These are phyloP conservation scores for Fagopyrum tataricum DNA, from an alignment of 148 eudicot genomes.

Conservation along the genomic window DNA sequence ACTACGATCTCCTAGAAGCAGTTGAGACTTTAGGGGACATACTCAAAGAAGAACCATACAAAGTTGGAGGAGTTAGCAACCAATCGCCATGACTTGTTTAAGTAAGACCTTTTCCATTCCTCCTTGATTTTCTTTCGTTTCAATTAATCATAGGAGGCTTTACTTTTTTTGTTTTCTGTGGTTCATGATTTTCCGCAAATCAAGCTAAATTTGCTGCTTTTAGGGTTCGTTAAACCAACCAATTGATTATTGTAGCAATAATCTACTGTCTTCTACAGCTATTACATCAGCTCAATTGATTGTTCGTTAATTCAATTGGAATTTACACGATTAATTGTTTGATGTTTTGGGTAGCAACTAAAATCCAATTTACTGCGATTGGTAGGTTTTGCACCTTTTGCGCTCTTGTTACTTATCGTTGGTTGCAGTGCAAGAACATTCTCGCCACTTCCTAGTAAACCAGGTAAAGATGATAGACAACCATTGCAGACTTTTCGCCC, in stretches of 20 bases:
- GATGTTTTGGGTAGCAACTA: slow-evolving; percentile 5
- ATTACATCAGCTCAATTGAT: too few species aligned
- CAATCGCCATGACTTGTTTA: slow-evolving; percentile 7
- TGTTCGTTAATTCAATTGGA: too few species aligned
- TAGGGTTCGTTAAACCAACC: neutral
- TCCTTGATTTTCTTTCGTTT: neutral
- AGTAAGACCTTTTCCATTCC: neutral
- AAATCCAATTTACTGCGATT: slow-evolving; percentile 13
- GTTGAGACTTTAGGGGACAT: neutral
- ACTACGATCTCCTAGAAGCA: neutral
- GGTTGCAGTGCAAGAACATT: slow-evolving; percentile 63
- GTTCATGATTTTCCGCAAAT: neutral
- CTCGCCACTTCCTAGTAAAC: slow-evolving; percentile 68
- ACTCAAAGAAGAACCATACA: neutral
- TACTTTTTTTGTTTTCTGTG: neutral
- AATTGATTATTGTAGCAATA: neutral
- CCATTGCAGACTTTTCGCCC: slow-evolving; percentile 84
- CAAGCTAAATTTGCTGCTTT: neutral
- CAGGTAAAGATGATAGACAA: slow-evolving; percentile 31
- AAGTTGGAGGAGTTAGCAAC: neutral
- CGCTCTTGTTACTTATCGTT: slow-evolving; percentile 48
- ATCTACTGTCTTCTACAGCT: neutral
- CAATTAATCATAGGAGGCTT: neutral
- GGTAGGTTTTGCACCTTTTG: slow-evolving; percentile 50
- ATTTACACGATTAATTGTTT: neutral